A percentile compares a stretch with the other conserved stretches of the same genome.
Conservation (phyloP, 2,329 filamentous ascomycete species). For the Pseudonectria foliicola region DNA sequence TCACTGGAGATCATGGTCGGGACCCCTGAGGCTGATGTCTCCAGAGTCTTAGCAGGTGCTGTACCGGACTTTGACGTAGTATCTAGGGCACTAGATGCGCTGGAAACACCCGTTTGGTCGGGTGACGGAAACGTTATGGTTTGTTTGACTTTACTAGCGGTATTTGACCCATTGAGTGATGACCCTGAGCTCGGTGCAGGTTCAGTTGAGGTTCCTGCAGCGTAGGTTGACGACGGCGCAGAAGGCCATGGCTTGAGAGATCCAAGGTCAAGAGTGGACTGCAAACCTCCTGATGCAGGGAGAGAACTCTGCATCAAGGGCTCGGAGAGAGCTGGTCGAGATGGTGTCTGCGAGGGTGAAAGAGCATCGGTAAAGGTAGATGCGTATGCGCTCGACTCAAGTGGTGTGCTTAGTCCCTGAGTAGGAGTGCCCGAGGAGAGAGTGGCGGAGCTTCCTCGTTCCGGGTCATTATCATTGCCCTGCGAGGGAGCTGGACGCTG, state of each 20-base stretch:
- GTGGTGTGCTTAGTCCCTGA: too few species aligned
- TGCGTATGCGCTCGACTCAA: too few species aligned
- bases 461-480: too few species aligned
- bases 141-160: too few species aligned
- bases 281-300: slow-evolving; percentile 2
- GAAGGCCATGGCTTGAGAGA: slow-evolving; percentile 11
- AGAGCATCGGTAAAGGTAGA: too few species aligned
- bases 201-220: too few species aligned
- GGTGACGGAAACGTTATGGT: too few species aligned
- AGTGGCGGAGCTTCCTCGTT: not conserved
- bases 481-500: too few species aligned
- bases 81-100: too few species aligned
- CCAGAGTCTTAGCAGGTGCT: slow-evolving; percentile 11
- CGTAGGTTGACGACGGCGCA: too few species aligned
- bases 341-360: not conserved
- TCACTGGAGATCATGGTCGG: slow-evolving; percentile 34
- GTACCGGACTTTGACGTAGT: slow-evolving; percentile 9
- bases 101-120: too few species aligned
- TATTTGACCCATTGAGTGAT: too few species aligned
- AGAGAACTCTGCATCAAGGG: slow-evolving; percentile 10
- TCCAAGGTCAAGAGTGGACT: slow-evolving; percentile 19
- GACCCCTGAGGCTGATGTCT: slow-evolving; percentile 28
- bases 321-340: not conserved
- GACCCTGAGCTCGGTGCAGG: not conserved
- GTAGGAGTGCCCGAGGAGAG: not conserved